Evolutionary conservation across 1,139 yeast species (phyloP), one percentile per base, ranked within the genome.

Genomic region (Candida tropicalis): DNA sequence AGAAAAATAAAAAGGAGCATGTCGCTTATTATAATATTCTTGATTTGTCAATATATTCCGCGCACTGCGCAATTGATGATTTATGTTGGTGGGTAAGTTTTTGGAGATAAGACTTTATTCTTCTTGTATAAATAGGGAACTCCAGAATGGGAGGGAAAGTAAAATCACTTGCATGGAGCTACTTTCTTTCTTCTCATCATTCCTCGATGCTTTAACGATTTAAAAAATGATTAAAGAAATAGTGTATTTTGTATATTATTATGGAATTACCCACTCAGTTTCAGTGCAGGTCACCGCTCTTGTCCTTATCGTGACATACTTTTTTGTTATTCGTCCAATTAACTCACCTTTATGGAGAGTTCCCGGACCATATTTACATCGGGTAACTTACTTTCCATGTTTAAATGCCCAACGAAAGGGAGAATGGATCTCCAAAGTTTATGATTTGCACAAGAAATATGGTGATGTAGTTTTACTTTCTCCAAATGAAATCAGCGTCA

Each of bases 331-430:
- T 42, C 84, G 84, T 4, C 62, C 79, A 24, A 61, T 56, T 38
- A 44, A 77, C 4, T 78, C 79, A 35, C 84, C 86, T 11, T 57
- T 84, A 8, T 61, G 76, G 35, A 46, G 59, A 15, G 58, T 84
- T 3, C 90, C 90, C 0, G 90, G 90, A 0, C 90, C 90, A 0
- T 68, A 66, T 42, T 52, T 75, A 11, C 73, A 82, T 49, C 70
- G 84, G 22, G 44, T 63, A 1, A 64, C 84, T 1, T 59, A 60
- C 23, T 59, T 73, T 25, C 79, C 77, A 53, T 71, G 78, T 11
- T 66, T 81, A 26, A 75, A 79, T 48, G 69, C 68, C 39, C 82
- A 84, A 44, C 70, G 86, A 63, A 62, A 63, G 4, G 79, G 77
- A 42, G 58, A 68, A 38, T 75, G 90, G 67, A 80, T 81, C 44